Evolutionary conservation across 108 stramenopile species (phyloP), one percentile per base, ranked within the genome.

Genomic region (Parmales sp.): DNA sequence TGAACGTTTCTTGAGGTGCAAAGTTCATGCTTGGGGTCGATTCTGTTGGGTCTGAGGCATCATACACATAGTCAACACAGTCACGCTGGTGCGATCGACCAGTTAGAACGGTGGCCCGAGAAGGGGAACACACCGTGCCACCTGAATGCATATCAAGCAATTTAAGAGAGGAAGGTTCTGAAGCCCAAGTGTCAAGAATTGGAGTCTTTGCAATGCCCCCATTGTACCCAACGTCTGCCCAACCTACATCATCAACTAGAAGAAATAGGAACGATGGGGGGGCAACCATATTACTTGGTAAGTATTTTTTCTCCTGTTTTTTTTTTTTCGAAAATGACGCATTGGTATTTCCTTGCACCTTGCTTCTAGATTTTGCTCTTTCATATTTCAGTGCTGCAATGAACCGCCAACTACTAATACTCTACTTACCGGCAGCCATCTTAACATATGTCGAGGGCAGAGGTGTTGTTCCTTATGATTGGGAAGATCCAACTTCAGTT

Each of bases 171-270:
- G 66, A 66, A 29, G 50, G 1, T 8, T 26, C 13, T 29, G 41
- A 38, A 19, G 70, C 70, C 77, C 77, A 78, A 1, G 41, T 37
- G 63, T 78, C 77, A 46, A 78, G 74, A 44, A 71, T 74, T 2
- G 73, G 77, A n/a, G 77, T 78, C 2, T 51, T 20, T 9, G 74
- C 77, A 1, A 72, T 76, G 13, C 72, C 75, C 51, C 70, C 69
- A 66, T 76, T 79, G 64, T 79, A 76, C 5, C 69, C 39, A 44
- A 79, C 63, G 60, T 79, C 78, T 4, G 46, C 66, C 78, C 78
- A 79, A 34, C 78, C 78, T 45, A 79, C 72, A 37, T 79, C 78
- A 63, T 79, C 78, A 11, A 45, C 72, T 8, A 78, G 67, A 20
- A 78, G 28, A 41, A 78, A 71, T 7, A 78, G 64, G 63, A 78